Conservation (phyloP, 2,329 filamentous ascomycete species). For the Lachnum nothofagi region DNA sequence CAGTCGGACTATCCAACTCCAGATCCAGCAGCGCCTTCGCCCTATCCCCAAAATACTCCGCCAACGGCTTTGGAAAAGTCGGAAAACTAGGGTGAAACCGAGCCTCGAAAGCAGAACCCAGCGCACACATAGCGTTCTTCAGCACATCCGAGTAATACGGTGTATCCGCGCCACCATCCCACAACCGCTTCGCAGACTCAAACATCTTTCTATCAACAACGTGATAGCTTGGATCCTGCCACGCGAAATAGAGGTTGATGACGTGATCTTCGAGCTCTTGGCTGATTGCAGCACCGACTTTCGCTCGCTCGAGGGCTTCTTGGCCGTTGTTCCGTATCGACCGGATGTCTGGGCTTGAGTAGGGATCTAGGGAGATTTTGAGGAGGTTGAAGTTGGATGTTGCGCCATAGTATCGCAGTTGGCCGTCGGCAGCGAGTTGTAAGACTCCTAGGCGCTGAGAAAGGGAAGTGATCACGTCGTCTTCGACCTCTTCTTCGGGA, state of each 20-base stretch:
- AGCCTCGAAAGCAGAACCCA: slow-evolving; percentile 34
- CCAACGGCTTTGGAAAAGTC: slow-evolving; percentile 25
- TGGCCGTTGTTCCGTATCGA: slow-evolving; percentile 8
- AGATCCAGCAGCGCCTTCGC: slow-evolving; percentile 43
- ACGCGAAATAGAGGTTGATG: slow-evolving; percentile 11
- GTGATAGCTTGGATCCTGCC: slow-evolving; percentile 11
- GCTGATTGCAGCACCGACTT: slow-evolving; percentile 2
- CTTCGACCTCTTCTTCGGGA: no score
- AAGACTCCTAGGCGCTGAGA: slow-evolving; percentile 10
- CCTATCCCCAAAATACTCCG: slow-evolving; percentile 39
- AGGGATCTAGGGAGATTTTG: slow-evolving; percentile 8
- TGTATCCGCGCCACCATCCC: slow-evolving; percentile 1
- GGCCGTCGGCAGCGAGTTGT: slow-evolving; percentile 15
- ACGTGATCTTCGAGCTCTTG: slow-evolving; percentile 6
- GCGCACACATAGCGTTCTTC: slow-evolving; percentile 25
- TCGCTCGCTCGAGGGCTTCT: slow-evolving; percentile 6
- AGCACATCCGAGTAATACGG: slow-evolving; percentile 8
- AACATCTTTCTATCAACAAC: slow-evolving; percentile 14
- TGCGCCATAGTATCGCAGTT: slow-evolving; percentile 16
- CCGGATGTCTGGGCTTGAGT: not conserved
- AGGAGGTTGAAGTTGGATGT: slow-evolving; percentile 15
- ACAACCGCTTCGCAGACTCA: slow-evolving; percentile 1
- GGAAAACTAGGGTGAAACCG: slow-evolving; percentile 35
- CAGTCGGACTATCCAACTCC: slow-evolving; percentile 42
- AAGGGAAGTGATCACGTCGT: not conserved